Conservation (phyloP, 176 grass and related monocot genomes). For the Juncus inflexus region DNA sequence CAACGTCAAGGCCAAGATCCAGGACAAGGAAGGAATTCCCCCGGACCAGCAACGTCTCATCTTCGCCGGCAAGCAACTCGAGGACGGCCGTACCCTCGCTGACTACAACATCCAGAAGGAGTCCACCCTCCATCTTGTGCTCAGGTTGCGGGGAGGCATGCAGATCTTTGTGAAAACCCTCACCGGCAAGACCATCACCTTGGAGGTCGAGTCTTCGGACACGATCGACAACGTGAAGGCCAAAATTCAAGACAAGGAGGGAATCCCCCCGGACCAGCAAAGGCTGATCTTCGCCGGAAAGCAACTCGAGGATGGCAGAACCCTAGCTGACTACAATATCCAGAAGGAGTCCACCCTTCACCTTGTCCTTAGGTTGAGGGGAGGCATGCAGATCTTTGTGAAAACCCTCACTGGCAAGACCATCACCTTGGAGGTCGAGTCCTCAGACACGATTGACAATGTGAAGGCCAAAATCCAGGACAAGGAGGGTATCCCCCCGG, state of each 20-base stretch:
- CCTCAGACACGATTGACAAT: conserved; percentile 56
- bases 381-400: conserved; percentile 64
- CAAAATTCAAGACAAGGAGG: conserved; percentile 88
- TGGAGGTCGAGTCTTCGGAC: conserved; percentile 41
- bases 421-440: conserved; percentile 65
- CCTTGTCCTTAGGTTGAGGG: not conserved
- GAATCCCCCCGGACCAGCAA: conserved; percentile 63
- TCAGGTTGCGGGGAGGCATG: conserved; percentile 48
- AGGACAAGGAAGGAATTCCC: conserved; percentile 69
- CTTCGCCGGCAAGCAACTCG: conserved; percentile 55
- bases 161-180: conserved; percentile 53
- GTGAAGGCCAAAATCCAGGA: conserved; percentile 82
- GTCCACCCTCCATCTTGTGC: conserved; percentile 50
- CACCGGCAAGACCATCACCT: conserved; percentile 44
- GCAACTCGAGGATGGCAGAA: conserved; percentile 54
- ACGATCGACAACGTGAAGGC: conserved; percentile 67
- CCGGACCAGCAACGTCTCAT: conserved; percentile 56
- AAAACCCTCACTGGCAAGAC: conserved; percentile 88
- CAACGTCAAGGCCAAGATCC: conserved; percentile 65
- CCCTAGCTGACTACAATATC: conserved; percentile 56
- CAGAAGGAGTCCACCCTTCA: conserved; percentile 65
- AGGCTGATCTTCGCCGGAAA: conserved; percentile 39
- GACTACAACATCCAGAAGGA: conserved; percentile 84
- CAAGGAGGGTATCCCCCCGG: conserved; percentile 78
- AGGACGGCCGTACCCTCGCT: conserved; percentile 51